A percentile compares a stretch with the other conserved stretches of the same genome.
These are phyloP conservation scores for Candolleomyces aberdarensis DNA, from an alignment of 768 basidiomycete species.

Conservation along the genomic window DNA sequence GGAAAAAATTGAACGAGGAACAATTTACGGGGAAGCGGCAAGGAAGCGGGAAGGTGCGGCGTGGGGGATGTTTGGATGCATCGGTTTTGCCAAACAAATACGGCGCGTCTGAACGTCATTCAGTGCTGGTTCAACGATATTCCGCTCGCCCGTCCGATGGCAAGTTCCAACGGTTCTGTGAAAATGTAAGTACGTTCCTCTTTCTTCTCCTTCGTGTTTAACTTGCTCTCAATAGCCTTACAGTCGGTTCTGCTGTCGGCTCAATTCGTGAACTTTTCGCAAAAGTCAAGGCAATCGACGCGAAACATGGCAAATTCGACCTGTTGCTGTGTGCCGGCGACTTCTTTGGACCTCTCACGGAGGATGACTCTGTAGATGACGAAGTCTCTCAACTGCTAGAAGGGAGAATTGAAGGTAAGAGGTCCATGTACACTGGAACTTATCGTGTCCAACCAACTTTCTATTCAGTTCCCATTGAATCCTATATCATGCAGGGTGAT, in stretches of 20 bases:
- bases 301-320: constrained; percentile 93
- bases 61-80: not conserved
- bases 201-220: not conserved
- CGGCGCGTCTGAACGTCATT: not conserved
- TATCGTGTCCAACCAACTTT: constrained; percentile 9
- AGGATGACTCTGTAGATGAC: constrained; percentile 35
- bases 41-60: not conserved
- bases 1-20: not conserved
- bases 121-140: not conserved
- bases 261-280: constrained; percentile 70
- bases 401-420: constrained; percentile 63
- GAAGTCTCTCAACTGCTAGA: constrained; percentile 60
- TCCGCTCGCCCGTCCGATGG: constrained; percentile 6
- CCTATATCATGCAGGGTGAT: constrained; percentile 90
- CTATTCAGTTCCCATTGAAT: constrained; percentile 73
- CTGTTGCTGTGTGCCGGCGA: constrained; percentile 79
- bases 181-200: constrained; percentile 14
- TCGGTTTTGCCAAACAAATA: not conserved
- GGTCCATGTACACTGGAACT: constrained; percentile 5
- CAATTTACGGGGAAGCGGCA: too few relatives aligned
- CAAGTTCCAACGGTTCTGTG: constrained; percentile 5
- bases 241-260: constrained; percentile 79
- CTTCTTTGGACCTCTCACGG: constrained; percentile 63
- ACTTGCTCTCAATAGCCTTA: constrained; percentile 40
- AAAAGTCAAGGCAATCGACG: constrained; percentile 81